phyloP scores from a whole-genome alignment of 352 stramenopile species.

The Globisporangium apiculatum region DNA sequence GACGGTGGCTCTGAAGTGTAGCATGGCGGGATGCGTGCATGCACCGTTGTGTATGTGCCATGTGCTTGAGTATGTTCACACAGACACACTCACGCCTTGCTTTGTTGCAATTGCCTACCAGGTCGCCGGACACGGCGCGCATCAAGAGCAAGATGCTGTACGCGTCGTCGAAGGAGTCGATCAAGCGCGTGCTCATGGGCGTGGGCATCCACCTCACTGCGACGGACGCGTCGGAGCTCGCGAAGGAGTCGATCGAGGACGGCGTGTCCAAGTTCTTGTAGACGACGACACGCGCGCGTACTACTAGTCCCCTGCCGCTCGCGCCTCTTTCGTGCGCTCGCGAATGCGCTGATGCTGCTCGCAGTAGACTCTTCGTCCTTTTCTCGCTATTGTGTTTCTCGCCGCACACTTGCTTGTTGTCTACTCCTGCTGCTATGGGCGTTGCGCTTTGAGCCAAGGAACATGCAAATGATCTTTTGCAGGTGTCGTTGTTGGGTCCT shows the following conservation, averaged over 20 bases:
- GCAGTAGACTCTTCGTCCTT: no score
- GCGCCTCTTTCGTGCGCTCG: background rate
- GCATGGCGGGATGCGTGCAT: background rate
- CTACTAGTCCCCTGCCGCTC: background rate
- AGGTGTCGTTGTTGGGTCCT: no score
- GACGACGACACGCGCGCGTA: slow-evolving; percentile 12
- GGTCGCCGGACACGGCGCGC: slow-evolving; percentile 89
- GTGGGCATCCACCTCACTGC: slow-evolving; percentile 94
- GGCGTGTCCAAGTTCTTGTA: slow-evolving; percentile 87
- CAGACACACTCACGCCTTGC: background rate
- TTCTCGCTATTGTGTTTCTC: no score
- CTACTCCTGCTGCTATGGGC: no score
- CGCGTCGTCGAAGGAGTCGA: slow-evolving; percentile 91
- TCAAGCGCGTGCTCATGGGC: slow-evolving; percentile 92
- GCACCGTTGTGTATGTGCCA: background rate
- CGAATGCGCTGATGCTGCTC: background rate
- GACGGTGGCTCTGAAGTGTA: background rate
- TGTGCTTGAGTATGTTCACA: background rate
- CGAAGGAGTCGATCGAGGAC: slow-evolving; percentile 71
- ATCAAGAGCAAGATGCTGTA: slow-evolving; percentile 96
- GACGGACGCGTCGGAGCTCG: slow-evolving; percentile 87
- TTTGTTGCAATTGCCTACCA: slow-evolving; percentile 10
- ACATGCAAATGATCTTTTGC: no score
- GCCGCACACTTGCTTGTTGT: no score
- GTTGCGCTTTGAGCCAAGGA: no score